These are phyloP conservation scores for Rhipidocladum racemiflorum DNA, from an alignment of 176 grass and related monocot species.

Conservation along the genomic window DNA sequence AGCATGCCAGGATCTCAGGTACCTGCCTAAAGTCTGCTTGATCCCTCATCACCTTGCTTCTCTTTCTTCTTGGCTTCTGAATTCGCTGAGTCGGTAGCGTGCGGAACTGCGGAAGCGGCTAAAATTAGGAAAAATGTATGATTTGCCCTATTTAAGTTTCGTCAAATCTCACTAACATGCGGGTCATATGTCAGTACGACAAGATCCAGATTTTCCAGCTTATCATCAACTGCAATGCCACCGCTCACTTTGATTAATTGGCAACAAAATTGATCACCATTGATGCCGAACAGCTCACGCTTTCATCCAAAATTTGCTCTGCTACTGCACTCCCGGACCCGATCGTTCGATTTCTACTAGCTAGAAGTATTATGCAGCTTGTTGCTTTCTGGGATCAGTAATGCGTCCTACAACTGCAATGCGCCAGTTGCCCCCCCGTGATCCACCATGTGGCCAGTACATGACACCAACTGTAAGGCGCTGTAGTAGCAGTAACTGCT, in stretches of 20 bases:
- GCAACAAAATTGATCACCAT: neutral
- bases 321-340: neutral
- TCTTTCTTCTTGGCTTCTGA: neutral
- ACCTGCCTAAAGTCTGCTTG: neutral
- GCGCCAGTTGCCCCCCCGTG: neutral
- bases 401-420: neutral
- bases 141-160: too few relatives aligned
- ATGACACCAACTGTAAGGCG: neutral
- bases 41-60: neutral
- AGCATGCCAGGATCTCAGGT: conserved; percentile 45
- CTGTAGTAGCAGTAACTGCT: neutral
- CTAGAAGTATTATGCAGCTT: neutral
- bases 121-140: too few relatives aligned
- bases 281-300: neutral
- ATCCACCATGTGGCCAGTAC: conserved; percentile 36
- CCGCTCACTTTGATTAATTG: neutral
- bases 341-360: neutral
- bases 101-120: neutral
- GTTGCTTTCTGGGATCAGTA: conserved; percentile 3
- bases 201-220: conserved; percentile 16
- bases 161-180: too few relatives aligned
- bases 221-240: neutral
- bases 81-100: neutral
- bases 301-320: neutral
- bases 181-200: too few relatives aligned